Evolutionary conservation across 2,329 filamentous ascomycete species (phyloP), one percentile per base, ranked within the genome.

Genomic region (Pestalotiopsis sp.): DNA sequence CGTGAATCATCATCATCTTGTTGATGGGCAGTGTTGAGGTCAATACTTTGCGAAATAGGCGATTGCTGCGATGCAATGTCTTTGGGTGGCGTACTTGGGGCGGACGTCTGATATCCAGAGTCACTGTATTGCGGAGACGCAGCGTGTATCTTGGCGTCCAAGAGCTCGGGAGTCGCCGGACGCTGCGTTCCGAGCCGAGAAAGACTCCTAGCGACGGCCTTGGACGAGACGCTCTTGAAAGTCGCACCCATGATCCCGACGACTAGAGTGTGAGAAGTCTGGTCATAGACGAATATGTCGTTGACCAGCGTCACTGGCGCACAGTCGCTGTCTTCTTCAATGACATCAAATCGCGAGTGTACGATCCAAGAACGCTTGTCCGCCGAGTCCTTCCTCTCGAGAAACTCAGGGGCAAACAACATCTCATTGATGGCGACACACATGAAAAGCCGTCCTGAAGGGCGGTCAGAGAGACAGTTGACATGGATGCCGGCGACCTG

Each of bases 401-500:
- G 25, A 27, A 60, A 60, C 27, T 36, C 58, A 5, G 23, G 11
- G 58, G 23, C 12, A 2, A 60, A 23, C 23, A 60, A 31, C 13
- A 72, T 75, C 3, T 76, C 73, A 2, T 72, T 71, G 9, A 2
- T 69, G 39, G 25, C 62, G 59, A 20, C 72, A 67, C 4, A 72
- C 66, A 14, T 71, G 69, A 58, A 58, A 3, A 58, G 17, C 20
- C 20, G 56, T 3, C 56, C 56, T 20, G 17, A 1, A 58, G 56
- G 12, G 9, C 58, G 23, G 7, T 60, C 58, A 12, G 23, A 60
- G 13, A 79, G 61, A 69, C 75, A 79, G 65, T 82, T 82, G 2
- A 78, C 77, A 66, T 77, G 78, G 5, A 83, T 77, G 0, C 81
- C 80, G 6, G 77, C 78, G 2, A 80, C 71, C 67, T 80, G 79